phyloP scores from a whole-genome alignment of 495 filamentous ascomycete genomes.

The Penicillium longicatenatum region DNA sequence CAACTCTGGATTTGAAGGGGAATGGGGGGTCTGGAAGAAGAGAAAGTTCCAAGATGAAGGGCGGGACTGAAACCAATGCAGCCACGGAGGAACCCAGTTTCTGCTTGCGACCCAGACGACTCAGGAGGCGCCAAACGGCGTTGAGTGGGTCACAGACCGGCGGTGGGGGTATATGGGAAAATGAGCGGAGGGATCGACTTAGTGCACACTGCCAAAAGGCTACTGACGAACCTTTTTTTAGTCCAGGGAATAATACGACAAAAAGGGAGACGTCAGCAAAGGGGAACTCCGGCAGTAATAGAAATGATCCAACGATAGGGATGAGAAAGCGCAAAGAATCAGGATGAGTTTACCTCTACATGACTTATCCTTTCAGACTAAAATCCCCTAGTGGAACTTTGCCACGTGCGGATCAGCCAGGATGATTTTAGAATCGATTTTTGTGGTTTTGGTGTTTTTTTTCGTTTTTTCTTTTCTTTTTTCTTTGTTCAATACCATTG shows the following conservation, averaged over 20 bases:
- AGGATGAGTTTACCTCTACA: too few relatives aligned
- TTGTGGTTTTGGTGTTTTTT: neutral
- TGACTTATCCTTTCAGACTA: neutral
- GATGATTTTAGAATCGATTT: neutral
- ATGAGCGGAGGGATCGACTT: slow-evolving; percentile 1
- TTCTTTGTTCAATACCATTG: neutral
- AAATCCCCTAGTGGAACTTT: slow-evolving; percentile 18
- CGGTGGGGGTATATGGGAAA: slow-evolving; percentile 10
- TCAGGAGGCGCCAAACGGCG: slow-evolving; percentile 26
- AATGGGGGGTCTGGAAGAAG: slow-evolving; percentile 6
- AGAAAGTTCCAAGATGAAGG: slow-evolving; percentile 9
- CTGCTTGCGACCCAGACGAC: slow-evolving; percentile 16
- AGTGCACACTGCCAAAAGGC: neutral
- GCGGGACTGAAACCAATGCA: slow-evolving; percentile 22
- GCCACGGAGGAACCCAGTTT: slow-evolving; percentile 13
- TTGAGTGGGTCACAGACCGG: slow-evolving; percentile 19
- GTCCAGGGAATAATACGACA: neutral
- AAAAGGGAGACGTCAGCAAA: neutral
- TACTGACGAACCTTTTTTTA: neutral
- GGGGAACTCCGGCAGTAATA: too few relatives aligned
- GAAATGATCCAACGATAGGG: too few relatives aligned
- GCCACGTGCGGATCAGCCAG: slow-evolving; percentile 28
- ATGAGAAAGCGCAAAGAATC: too few relatives aligned
- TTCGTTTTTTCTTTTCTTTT: neutral
- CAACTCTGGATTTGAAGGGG: neutral